Percentiles rank a stretch among this genome's conserved stretches.
Evolutionary conservation across 768 basidiomycete species (phyloP).

Genomic region (Rhodotorula sphaerocarpa): DNA sequence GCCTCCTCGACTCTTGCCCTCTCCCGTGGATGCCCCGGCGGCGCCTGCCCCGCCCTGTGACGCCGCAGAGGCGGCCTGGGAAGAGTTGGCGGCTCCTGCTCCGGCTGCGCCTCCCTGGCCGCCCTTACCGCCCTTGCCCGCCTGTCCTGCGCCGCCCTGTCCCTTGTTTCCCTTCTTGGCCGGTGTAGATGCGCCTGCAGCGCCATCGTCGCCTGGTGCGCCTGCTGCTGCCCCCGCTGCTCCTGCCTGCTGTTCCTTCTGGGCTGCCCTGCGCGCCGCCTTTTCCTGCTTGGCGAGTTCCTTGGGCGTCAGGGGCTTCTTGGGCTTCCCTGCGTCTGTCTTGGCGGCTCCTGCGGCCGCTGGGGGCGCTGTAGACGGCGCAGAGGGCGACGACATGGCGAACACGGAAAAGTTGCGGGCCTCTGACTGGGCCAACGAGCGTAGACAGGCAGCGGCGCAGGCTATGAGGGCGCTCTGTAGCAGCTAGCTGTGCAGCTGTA

Average conservation of each 20-base stretch:
- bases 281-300: conserved; percentile 13
- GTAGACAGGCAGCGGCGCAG: no score
- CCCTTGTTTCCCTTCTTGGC: not conserved
- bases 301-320: conserved; percentile 12
- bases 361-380: not conserved
- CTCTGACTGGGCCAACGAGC: no score
- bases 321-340: not conserved
- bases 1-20: not conserved
- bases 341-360: no score
- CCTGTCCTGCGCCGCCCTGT: not conserved
- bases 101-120: not conserved
- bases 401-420: no score
- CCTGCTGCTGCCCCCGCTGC: not conserved
- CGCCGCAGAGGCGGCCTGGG: no score
- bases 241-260: not conserved
- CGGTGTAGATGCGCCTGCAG: not conserved
- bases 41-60: not conserved
- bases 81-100: not conserved
- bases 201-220: not conserved
- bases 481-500: no score
- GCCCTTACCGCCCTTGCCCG: not conserved
- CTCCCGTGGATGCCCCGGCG: not conserved
- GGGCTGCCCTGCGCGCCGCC: conserved; percentile 17
- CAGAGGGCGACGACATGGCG: not conserved
- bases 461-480: no score